Evolutionary conservation across 2,329 filamentous ascomycete species (phyloP).

Genomic region (Alternaria arbusti): DNA sequence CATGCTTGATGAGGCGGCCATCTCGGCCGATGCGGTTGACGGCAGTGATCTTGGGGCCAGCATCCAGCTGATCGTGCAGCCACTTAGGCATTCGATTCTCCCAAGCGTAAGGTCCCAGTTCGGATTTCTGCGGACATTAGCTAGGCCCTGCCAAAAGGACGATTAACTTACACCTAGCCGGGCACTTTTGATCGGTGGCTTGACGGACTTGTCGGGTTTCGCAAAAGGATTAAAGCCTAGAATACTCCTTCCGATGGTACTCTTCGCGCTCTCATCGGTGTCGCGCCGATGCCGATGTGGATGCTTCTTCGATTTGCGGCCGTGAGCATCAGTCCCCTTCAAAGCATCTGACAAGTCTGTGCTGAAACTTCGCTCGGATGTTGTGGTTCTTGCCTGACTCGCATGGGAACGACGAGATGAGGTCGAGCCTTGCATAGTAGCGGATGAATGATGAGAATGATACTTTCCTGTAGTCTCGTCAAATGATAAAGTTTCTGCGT

Average conservation of each 20-base stretch:
- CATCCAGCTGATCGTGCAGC: slow-evolving; percentile 50
- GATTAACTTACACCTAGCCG: slow-evolving; percentile 44
- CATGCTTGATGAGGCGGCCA: slow-evolving; percentile 51
- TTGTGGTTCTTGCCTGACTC: slow-evolving; percentile 28
- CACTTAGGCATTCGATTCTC: slow-evolving; percentile 55
- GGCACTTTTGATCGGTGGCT: slow-evolving; percentile 37
- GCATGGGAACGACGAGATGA: slow-evolving; percentile 15
- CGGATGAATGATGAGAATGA: slow-evolving; percentile 41
- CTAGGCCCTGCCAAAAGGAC: not conserved
- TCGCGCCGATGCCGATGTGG: slow-evolving; percentile 31
- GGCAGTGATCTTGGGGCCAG: slow-evolving; percentile 48
- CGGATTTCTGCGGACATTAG: slow-evolving; percentile 46
- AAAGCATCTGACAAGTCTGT: slow-evolving; percentile 26
- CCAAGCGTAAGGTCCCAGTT: slow-evolving; percentile 57
- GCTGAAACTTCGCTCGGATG: slow-evolving; percentile 28
- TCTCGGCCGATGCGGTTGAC: slow-evolving; percentile 52
- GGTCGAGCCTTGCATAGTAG: slow-evolving; percentile 37
- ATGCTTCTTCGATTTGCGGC: slow-evolving; percentile 32
- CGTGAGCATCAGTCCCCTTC: slow-evolving; percentile 21
- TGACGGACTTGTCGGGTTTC: slow-evolving; percentile 32
- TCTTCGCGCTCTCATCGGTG: slow-evolving; percentile 42
- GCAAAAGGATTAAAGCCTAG: slow-evolving; percentile 43
- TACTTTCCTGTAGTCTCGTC: slow-evolving; percentile 43
- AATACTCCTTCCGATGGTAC: slow-evolving; percentile 44
- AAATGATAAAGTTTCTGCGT: slow-evolving; percentile 48